Base-by-base conservation (phyloP, 2,329 filamentous ascomycete species). In the Cercospora janseana region DNA sequence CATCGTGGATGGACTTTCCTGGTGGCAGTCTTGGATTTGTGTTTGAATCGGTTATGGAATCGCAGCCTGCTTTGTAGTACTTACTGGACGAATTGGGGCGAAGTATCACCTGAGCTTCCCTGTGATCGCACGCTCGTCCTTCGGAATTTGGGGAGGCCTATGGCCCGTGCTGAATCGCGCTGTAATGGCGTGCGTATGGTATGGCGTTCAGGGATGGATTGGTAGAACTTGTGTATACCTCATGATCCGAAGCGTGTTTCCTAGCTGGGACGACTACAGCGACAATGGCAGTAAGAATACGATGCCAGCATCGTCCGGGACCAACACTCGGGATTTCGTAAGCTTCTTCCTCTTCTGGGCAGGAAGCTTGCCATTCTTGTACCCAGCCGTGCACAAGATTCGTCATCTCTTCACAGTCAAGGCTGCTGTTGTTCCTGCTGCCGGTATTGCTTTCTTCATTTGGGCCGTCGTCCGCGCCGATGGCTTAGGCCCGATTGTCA, bases 341-440 rank as follows among this genome's bases (percentile, higher is more conserved):
- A 87, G 86, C 9, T 95, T 95, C 72, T 86, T 95, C 73, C 73
- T 95, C 49, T 95, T 95, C 69, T 95, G 88, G 88, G 66, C 88
- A 2, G 74, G 79, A 56, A 91, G 86, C 1, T 75, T 95, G 1
- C 89, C 90, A 0, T 88, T 88, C 15, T 85, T 95, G 54, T 95
- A 87, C 84, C 91, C 93, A 60, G 89, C 88, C 0, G 88, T 95
- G 1, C 87, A 95, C 70, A 82, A 92, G 71, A 84, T 95, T 63
- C 83, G 90, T 37, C 90, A 95, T 67, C 75, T 95, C n/a, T 95
- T 95, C 72, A 95, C 90, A 0, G 86, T 88, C 64, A 96, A 96
- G 72, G 83, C 91, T 0, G 87, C 83, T 64, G 81, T 94, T 52
- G 90, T 93, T 0, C 91, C 91, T 0, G 77, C 79, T 28, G 89